phyloP scores from a whole-genome alignment of 1,284 basidiomycete genomes.

The Xerocomus alliaceus region DNA sequence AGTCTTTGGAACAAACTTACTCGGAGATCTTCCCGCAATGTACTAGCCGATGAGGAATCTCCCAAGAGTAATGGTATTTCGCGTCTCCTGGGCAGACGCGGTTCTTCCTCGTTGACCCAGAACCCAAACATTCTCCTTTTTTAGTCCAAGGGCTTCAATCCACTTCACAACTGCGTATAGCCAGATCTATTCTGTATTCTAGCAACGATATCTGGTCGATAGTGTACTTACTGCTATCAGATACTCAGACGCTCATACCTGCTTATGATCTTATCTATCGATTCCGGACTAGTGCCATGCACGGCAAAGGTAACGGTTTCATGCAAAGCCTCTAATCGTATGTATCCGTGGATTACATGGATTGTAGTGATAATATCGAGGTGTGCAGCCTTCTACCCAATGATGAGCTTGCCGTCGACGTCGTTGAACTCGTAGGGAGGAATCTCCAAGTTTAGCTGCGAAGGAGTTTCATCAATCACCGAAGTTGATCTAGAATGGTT shows the following conservation, averaged over 20 bases:
- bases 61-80: conserved; percentile 26
- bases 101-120: conserved; percentile 13
- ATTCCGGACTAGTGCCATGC: neutral
- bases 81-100: conserved; percentile 25
- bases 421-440: conserved; percentile 89
- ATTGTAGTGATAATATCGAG: conserved; percentile 19
- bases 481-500: conserved; percentile 3
- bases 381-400: conserved; percentile 68
- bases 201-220: neutral
- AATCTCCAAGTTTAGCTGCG: conserved; percentile 91
- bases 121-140: conserved; percentile 5
- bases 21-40: conserved; percentile 25
- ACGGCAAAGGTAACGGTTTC: neutral
- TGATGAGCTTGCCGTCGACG: conserved; percentile 85
- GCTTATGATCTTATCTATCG: neutral
- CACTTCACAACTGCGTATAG: neutral
- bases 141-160: neutral
- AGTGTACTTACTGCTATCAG: neutral
- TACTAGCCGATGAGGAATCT: conserved; percentile 17
- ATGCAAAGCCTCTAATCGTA: conserved; percentile 33
- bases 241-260: neutral
- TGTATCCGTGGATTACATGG: conserved; percentile 29
- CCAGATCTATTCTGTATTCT: neutral
- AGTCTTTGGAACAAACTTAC: conserved; percentile 36
- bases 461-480: conserved; percentile 20